A percentile compares a stretch with the other conserved stretches of the same genome.
Evolutionary conservation across 1,284 basidiomycete genomes (phyloP).

Genomic region (Ganoderma leucocontextum): DNA sequence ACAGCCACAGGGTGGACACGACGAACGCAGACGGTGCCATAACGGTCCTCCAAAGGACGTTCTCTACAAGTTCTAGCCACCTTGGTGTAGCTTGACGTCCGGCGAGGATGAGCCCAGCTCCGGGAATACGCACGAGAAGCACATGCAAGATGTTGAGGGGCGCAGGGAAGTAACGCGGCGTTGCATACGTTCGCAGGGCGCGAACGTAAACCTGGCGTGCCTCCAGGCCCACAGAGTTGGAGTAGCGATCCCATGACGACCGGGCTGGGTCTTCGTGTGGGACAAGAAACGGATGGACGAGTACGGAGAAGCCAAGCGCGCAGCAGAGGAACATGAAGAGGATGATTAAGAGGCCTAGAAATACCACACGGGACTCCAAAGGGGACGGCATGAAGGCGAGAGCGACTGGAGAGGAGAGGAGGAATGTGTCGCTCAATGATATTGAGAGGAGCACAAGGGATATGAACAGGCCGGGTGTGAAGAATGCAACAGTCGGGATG

Average conservation of each 20-base stretch:
- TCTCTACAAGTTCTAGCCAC: constrained; percentile 18
- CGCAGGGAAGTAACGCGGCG: constrained; percentile 54
- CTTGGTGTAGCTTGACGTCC: constrained; percentile 23
- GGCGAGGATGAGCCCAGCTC: constrained; percentile 30
- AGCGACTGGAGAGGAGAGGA: constrained; percentile 22
- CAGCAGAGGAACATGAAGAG: constrained; percentile 45
- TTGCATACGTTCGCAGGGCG: constrained; percentile 49
- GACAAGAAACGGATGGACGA: constrained; percentile 26
- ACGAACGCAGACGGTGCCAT: constrained; percentile 49
- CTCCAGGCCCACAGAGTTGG: constrained; percentile 48
- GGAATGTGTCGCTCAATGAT: constrained; percentile 48
- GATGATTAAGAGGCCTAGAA: constrained; percentile 48
- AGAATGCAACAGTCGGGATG: constrained; percentile 52
- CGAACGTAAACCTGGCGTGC: constrained; percentile 54
- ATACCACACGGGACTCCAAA: constrained; percentile 52
- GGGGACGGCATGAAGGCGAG: constrained; percentile 44
- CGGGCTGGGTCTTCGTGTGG: constrained; percentile 14
- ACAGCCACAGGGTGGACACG: constrained; percentile 42
- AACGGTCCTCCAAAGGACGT: constrained; percentile 52
- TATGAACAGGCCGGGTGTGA: constrained; percentile 54
- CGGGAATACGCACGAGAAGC: constrained; percentile 38
- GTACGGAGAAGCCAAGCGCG: constrained; percentile 43
- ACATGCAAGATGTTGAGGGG: constrained; percentile 58
- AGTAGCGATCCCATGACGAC: constrained; percentile 58
- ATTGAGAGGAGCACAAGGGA: constrained; percentile 53